Evolutionary conservation across 2,329 filamentous ascomycete genomes (phyloP).

Genomic region (Coleophoma crateriformis): DNA sequence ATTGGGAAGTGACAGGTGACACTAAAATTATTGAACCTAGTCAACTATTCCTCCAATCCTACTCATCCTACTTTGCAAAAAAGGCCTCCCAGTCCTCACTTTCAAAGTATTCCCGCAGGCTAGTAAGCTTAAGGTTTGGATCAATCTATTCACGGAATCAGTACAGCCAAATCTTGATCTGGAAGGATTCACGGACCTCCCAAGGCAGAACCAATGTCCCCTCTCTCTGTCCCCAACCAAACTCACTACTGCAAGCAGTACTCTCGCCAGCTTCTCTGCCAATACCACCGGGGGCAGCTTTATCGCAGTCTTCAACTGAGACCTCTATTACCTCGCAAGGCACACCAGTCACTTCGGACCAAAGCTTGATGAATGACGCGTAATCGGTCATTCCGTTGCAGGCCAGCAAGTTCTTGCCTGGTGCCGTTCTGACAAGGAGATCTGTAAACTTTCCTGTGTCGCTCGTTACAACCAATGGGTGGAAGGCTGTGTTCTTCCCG

Average conservation of each 20-base stretch:
- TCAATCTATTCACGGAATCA: conserved; percentile 9
- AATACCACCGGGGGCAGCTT: conserved; percentile 21
- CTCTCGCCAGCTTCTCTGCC: conserved; percentile 29
- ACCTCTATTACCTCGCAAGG: conserved; percentile 6
- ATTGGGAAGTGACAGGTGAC: no score
- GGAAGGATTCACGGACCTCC: conserved; percentile 8
- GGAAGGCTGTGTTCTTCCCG: conserved; percentile 5
- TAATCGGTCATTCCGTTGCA: conserved; percentile 11
- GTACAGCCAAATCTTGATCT: background rate
- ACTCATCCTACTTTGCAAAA: background rate
- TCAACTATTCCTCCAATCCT: no score
- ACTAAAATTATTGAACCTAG: no score
- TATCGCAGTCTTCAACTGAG: conserved; percentile 17
- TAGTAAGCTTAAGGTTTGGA: conserved; percentile 11
- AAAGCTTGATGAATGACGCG: conserved; percentile 11
- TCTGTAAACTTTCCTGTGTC: conserved; percentile 27
- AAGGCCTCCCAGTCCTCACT: conserved; percentile 10
- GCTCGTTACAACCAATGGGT: conserved; percentile 21
- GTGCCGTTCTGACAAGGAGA: conserved; percentile 11
- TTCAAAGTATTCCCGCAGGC: conserved; percentile 12
- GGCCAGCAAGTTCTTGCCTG: conserved; percentile 14
- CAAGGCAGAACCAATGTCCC: conserved; percentile 15
- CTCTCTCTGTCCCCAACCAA: conserved; percentile 29
- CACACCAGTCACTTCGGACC: conserved; percentile 12
- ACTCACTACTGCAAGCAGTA: conserved; percentile 27